Conservation (phyloP, 163 green algal species). For the Scenedesmus sp. region DNA sequence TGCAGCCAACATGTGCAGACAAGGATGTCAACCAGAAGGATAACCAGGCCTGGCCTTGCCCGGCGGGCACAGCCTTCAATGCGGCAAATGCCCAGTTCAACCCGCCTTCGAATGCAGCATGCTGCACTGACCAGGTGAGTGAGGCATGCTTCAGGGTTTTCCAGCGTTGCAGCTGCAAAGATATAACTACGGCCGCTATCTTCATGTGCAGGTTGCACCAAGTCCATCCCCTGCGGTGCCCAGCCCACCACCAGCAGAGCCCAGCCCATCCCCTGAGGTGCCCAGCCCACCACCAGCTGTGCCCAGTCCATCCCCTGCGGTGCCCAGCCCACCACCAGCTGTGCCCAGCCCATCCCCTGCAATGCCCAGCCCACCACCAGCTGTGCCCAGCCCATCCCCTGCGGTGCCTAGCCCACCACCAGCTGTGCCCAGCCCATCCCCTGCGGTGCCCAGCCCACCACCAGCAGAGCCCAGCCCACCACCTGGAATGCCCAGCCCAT, state of each 20-base stretch:
- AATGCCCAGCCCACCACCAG: not conserved
- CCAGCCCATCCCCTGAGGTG: too few species aligned
- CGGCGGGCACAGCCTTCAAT: not conserved
- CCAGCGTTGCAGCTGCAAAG: too few species aligned
- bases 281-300: too few species aligned
- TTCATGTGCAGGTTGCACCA: too few species aligned
- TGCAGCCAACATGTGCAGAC: not conserved
- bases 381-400: too few species aligned
- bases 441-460: too few species aligned
- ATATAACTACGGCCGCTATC: too few species aligned
- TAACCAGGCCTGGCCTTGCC: not conserved
- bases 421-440: too few species aligned
- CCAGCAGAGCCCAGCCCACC: not conserved
- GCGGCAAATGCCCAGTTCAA: not conserved
- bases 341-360: not conserved
- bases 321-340: not conserved
- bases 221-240: too few species aligned
- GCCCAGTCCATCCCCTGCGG: too few species aligned
- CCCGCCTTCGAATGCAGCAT: not conserved
- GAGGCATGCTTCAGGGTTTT: too few species aligned
- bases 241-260: too few species aligned
- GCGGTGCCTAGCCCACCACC: not conserved
- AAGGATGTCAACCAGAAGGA: not conserved
- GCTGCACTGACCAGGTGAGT: not conserved
- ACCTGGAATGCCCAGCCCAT: not conserved